These are phyloP conservation scores for Madurella mycetomatis DNA, from an alignment of 2,329 filamentous ascomycete genomes.

Conservation along the genomic window DNA sequence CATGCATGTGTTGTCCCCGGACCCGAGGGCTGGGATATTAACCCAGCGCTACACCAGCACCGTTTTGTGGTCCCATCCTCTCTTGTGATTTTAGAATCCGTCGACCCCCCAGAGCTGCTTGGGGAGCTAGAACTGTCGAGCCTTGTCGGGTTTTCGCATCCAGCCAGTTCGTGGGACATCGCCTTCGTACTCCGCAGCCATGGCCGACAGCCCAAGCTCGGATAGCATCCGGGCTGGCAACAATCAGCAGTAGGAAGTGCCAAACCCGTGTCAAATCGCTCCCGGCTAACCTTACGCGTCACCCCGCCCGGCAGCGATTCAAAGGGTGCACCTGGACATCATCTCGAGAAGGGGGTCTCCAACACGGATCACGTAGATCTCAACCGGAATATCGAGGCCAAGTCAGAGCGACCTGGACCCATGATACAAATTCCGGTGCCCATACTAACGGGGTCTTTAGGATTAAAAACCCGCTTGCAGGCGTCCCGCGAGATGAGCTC, in stretches of 20 bases:
- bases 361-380: conserved; percentile 11
- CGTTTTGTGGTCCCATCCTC: no score
- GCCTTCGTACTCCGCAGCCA: conserved; percentile 2
- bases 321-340: conserved; percentile 23
- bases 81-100: no score
- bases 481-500: conserved; percentile 46
- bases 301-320: conserved; percentile 18
- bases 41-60: no score
- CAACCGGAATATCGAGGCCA: conserved; percentile 28
- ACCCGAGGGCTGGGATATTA: no score
- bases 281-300: not conserved
- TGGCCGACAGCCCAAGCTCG: conserved; percentile 17
- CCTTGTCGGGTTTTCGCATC: not conserved
- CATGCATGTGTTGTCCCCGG: no score
- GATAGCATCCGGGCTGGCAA: conserved; percentile 8
- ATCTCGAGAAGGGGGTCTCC: conserved; percentile 10
- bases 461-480: conserved; percentile 53
- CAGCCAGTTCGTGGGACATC: not conserved
- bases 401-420: not conserved
- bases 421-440: not conserved
- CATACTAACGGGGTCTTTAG: conserved; percentile 21
- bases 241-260: not conserved
- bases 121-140: not conserved
- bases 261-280: not conserved
- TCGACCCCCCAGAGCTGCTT: no score